phyloP scores from a whole-genome alignment of 2,329 filamentous ascomycete genomes.

The Fusarium pseudocircinatum region DNA sequence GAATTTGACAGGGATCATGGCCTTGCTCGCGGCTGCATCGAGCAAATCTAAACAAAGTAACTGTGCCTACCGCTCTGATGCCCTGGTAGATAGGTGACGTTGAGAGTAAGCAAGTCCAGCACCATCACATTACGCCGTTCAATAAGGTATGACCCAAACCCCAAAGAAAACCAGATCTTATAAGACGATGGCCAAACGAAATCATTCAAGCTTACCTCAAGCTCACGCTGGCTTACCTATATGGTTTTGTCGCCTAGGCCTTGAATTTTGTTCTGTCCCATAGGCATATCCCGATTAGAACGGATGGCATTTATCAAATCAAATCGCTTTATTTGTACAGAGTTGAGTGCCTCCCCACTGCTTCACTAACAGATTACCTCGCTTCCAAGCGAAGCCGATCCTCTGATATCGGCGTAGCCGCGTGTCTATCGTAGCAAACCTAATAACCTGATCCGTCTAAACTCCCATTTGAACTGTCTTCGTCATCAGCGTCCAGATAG shows the following conservation, averaged over 20 bases:
- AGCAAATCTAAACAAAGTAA: slow-evolving; percentile 6
- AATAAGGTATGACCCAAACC: background rate
- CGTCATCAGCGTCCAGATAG: slow-evolving; percentile 14
- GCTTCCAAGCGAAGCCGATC: slow-evolving; percentile 19
- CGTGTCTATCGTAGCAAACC: slow-evolving; percentile 38
- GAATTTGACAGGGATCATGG: slow-evolving; percentile 27
- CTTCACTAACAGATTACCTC: slow-evolving; percentile 10
- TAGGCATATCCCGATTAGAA: background rate
- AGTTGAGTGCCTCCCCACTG: slow-evolving; percentile 41
- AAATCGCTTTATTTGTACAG: slow-evolving; percentile 46
- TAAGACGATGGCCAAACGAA: background rate
- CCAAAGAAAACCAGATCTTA: background rate
- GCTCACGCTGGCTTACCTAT: background rate
- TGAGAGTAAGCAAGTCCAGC: slow-evolving; percentile 11
- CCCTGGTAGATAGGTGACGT: slow-evolving; percentile 16
- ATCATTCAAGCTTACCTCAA: background rate
- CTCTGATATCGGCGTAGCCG: slow-evolving; percentile 20
- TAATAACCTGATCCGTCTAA: slow-evolving; percentile 37
- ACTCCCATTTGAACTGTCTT: slow-evolving; percentile 25
- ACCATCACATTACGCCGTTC: slow-evolving; percentile 10
- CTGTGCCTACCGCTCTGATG: slow-evolving; percentile 1
- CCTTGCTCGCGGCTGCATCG: slow-evolving; percentile 28
- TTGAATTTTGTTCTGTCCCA: background rate
- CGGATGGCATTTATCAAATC: slow-evolving; percentile 36
- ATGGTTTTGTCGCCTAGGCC: background rate